Evolutionary conservation across 2,329 filamentous ascomycete species (phyloP), one percentile per base, ranked within the genome.

Genomic region (Ceratocystis eucalypticola): DNA sequence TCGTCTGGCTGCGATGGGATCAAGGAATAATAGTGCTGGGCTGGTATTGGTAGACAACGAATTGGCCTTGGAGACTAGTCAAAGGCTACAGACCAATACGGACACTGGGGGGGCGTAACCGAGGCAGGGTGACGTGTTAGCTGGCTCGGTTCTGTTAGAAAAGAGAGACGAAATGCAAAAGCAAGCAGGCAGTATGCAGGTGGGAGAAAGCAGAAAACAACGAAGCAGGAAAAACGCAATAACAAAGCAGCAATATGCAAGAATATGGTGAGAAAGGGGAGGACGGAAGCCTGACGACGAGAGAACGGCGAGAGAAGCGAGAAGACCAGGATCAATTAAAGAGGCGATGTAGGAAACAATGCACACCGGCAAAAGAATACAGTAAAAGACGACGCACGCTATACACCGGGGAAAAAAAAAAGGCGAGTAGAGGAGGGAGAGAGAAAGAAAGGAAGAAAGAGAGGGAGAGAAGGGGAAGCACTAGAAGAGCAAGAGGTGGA

Each of bases 111-210:
- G 41, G 53, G 22, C 64, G 53, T 64, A 68, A 25, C 50, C 67
- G 67, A 68, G 64, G 64, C 50, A 64, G 30, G 67, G 64, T 68
- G 67, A 68, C 67, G 67, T 68, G 67, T 68, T 68, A 67, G 67
- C 55, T 59, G 61, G 28, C 62, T 67, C 62, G 57, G 66, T 64
- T 67, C 55, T 55, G 55, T 59, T 37, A 53, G 66, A 62, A 61
- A 62, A 55, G 55, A 67, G 62, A 50, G 66, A 67, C 55, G 66
- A 48, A 67, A 59, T 63, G 63, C 66, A 46, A 25, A 10, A 59
- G 66, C 66, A 46, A 12, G 37, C 10, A 41, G 41, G 8, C 62
- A 55, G 61, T 33, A 65, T 65, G 59, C 63, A 33, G 65, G 62
- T 53, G 55, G 28, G 17, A 59, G 28, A 59, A 59, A 59, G 55